Conservation (phyloP, 352 stramenopile species). For the Globisporangium solare region DNA sequence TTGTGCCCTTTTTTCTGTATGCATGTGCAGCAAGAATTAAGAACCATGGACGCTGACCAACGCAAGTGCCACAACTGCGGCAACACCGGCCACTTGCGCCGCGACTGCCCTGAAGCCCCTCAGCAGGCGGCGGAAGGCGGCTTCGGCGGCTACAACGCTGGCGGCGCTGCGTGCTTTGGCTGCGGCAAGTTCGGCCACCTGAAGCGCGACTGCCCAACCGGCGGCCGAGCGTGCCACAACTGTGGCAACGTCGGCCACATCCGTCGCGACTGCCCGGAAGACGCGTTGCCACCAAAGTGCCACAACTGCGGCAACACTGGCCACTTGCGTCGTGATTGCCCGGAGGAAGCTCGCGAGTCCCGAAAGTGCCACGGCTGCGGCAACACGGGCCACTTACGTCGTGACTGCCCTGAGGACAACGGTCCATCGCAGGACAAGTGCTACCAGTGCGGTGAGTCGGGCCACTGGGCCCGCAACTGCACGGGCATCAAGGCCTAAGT, state of each 20-base stretch:
- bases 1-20: background rate
- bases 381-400: conserved; percentile 60
- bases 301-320: conserved; percentile 74
- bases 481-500: conserved; percentile 47
- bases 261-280: conserved; percentile 74
- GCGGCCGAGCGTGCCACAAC: conserved; percentile 76
- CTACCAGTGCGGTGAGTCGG: conserved; percentile 75
- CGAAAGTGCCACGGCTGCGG: conserved; percentile 79
- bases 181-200: conserved; percentile 78
- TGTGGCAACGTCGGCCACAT: conserved; percentile 76
- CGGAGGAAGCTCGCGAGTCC: conserved; percentile 57
- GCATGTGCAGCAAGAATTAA: background rate
- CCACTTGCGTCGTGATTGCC: conserved; percentile 70
- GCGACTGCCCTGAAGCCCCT: conserved; percentile 65
- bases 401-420: conserved; percentile 78
- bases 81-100: conserved; percentile 64
- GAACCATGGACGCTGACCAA: conserved; percentile 17
- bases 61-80: conserved; percentile 85
- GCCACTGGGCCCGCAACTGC: conserved; percentile 82
- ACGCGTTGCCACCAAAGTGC: conserved; percentile 68
- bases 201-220: conserved; percentile 75
- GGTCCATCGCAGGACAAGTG: conserved; percentile 69
- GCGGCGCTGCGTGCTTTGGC: conserved; percentile 56
- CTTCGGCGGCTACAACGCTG: conserved; percentile 24
- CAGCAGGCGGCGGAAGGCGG: conserved; percentile 31